Conservation (phyloP, 2,329 filamentous ascomycete species). For the Fusarium sp. region DNA sequence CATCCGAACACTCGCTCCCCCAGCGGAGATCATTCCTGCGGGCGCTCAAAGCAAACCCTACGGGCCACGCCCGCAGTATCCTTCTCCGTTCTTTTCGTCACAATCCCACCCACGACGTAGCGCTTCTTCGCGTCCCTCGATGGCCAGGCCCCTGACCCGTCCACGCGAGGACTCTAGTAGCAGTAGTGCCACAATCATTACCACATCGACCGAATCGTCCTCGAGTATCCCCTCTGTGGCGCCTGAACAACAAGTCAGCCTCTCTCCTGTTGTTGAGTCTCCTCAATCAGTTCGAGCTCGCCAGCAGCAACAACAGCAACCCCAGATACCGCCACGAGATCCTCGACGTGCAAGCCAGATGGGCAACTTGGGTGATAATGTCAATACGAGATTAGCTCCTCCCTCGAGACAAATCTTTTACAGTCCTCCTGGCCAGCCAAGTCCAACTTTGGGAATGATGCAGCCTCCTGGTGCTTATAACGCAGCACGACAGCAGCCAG, state of each 20-base stretch:
- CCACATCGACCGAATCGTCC: constrained; percentile 47
- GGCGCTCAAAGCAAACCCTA: constrained; percentile 38
- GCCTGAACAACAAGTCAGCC: constrained; percentile 46
- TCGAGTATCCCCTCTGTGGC: constrained; percentile 34
- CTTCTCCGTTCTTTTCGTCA: constrained; percentile 44
- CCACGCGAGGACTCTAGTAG: constrained; percentile 46
- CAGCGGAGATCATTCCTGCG: constrained; percentile 49
- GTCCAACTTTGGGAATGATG: constrained; percentile 56
- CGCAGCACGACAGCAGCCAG: constrained; percentile 5
- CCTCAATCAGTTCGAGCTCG: constrained; percentile 51
- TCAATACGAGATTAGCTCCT: constrained; percentile 44
- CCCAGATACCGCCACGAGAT: constrained; percentile 47
- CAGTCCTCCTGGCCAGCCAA: constrained; percentile 55
- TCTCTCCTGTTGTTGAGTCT: constrained; percentile 64
- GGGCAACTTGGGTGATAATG: background rate
- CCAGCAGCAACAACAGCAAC: constrained; percentile 45
- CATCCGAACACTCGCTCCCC: constrained; percentile 40
- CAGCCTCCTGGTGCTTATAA: constrained; percentile 32
- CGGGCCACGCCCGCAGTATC: constrained; percentile 38
- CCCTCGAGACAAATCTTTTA: constrained; percentile 50
- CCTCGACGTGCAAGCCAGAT: constrained; percentile 38
- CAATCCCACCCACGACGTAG: constrained; percentile 40
- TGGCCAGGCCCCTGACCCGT: constrained; percentile 38
- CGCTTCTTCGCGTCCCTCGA: constrained; percentile 35
- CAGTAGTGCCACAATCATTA: constrained; percentile 51